Percentiles rank a stretch among this genome's conserved stretches.
Conservation (phyloP, 2,329 filamentous ascomycete genomes). For the Aspergillus brasiliensis region DNA sequence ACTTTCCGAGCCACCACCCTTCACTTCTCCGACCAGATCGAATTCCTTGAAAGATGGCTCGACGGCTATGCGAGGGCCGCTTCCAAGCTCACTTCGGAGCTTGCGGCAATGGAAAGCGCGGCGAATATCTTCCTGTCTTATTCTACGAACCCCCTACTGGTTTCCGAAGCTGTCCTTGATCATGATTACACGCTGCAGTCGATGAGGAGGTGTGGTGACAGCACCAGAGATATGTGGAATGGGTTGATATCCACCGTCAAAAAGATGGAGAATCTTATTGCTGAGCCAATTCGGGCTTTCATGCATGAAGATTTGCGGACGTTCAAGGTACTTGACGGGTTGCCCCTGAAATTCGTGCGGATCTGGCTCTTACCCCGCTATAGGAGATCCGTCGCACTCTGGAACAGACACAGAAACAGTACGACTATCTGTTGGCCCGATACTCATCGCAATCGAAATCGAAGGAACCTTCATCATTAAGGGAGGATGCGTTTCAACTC, state of each 20-base stretch:
- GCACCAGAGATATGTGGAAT: slow-evolving; percentile 84
- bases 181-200: slow-evolving; percentile 93
- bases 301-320: slow-evolving; percentile 75
- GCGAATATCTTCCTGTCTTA: slow-evolving; percentile 76
- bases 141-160: slow-evolving; percentile 70
- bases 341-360: slow-evolving; percentile 8
- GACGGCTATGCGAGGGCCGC: slow-evolving; percentile 68
- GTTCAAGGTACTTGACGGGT: slow-evolving; percentile 65
- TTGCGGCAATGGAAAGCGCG: slow-evolving; percentile 74
- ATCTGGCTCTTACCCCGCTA: slow-evolving; percentile 19
- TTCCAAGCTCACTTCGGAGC: slow-evolving; percentile 63
- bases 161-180: slow-evolving; percentile 84
- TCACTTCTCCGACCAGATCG: slow-evolving; percentile 90
- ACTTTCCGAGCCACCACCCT: slow-evolving; percentile 86
- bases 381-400: slow-evolving; percentile 72
- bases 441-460: slow-evolving; percentile 86
- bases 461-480: slow-evolving; percentile 86
- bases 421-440: slow-evolving; percentile 77
- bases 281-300: slow-evolving; percentile 81
- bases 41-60: slow-evolving; percentile 90
- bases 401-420: slow-evolving; percentile 79
- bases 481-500: slow-evolving; percentile 93
- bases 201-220: slow-evolving; percentile 81
- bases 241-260: slow-evolving; percentile 73
- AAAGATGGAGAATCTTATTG: slow-evolving; percentile 73